Evolutionary conservation across 1,139 yeast species (phyloP).

Genomic region (Candida glucosophila): DNA sequence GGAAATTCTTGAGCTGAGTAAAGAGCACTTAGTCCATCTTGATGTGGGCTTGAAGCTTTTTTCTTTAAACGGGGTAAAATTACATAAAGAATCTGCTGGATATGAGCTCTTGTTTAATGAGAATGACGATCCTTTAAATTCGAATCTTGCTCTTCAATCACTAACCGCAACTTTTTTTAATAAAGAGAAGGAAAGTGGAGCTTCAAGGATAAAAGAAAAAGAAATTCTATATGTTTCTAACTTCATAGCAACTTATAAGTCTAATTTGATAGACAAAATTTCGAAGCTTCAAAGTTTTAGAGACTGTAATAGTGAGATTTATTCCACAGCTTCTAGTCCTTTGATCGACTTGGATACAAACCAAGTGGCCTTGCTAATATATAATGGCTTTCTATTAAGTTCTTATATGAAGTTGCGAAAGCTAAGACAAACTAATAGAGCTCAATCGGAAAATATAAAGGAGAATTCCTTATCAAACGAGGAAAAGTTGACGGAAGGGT

Average conservation of each 20-base stretch:
- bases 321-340: conserved; percentile 40
- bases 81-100: conserved; percentile 42
- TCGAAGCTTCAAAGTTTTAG: conserved; percentile 28
- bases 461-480: too few species aligned
- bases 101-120: conserved; percentile 47
- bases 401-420: conserved; percentile 23
- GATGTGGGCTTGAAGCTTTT: conserved; percentile 21
- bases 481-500: too few species aligned
- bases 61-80: conserved; percentile 23
- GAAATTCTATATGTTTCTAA: conserved; percentile 49
- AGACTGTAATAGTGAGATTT: conserved; percentile 28
- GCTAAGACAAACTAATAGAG: conserved; percentile 10
- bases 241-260: conserved; percentile 42
- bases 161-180: conserved; percentile 24
- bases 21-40: too few species aligned
- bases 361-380: conserved; percentile 33
- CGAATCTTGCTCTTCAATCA: conserved; percentile 37
- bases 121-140: conserved; percentile 40
- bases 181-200: conserved; percentile 7
- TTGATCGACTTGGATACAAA: conserved; percentile 40
- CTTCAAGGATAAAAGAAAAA: conserved; percentile 10
- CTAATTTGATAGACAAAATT: conserved; percentile 39
- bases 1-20: too few species aligned
- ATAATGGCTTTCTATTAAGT: conserved; percentile 22
- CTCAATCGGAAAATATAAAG: too few species aligned